Evolutionary conservation across 768 basidiomycete species (phyloP), one percentile per base, ranked within the genome.

Genomic region (Rhodocollybia butyracea): DNA sequence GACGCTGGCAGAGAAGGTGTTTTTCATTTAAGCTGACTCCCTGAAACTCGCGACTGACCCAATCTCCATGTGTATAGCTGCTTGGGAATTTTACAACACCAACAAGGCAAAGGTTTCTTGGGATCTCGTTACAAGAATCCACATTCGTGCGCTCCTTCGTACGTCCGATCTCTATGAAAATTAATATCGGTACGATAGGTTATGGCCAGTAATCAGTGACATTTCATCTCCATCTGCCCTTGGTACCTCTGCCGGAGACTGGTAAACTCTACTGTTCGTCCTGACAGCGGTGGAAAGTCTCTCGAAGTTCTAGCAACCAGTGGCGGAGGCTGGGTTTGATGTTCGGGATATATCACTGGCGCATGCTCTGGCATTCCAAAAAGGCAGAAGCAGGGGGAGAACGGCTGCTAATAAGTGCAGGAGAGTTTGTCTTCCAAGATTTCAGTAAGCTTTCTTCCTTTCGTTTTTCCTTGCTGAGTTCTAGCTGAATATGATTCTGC

Each of bases 261-360:
- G 73, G 64, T 73, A 73, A 57, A 70, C 19, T 58, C 63, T 8
- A 65, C 77, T 15, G 60, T 70, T 0, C 59, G 63, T n/a, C 29
- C 58, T 10, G 50, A 59, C 45, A 48, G 60, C 2, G 57, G 62
- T n/a, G 60, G 61, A 22, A 59, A 57, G 27, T 60, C 67, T 11
- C 66, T 68, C 32, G 65, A 67, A 29, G 54, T 61, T 30, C 56
- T 67, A 32, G 62, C 61, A n/a, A 21, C 53, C 61, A 17, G 54
- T 60, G 15, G 66, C 68, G 5, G 59, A 63, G 1, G 59, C 58
- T 30, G 79, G 72, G 71, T 54, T 79, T 21, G 76, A 82, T 51
- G 78, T 81, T 2, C 72, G 76, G 17, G 80, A 84, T 60, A 63
- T 81, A 29, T 83, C 79, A 0, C 66, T 70, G 15, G 83, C 79